These are phyloP conservation scores for Prunus fruticosa DNA, from an alignment of 306 rosid genomes.

Conservation along the genomic window DNA sequence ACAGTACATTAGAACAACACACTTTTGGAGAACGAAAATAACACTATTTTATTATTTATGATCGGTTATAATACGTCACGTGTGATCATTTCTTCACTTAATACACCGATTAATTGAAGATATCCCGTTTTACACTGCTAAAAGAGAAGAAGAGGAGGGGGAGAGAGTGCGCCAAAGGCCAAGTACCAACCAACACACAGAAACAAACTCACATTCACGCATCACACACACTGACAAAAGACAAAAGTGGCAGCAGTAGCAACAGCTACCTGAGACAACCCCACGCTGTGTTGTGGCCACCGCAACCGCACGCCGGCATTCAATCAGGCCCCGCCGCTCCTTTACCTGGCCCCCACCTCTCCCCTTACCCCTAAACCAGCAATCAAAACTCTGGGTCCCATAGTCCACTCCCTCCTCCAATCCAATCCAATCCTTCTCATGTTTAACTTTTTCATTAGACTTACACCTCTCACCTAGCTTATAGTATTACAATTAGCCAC, in stretches of 20 bases:
- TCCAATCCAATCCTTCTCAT: not conserved
- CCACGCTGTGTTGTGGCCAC: not conserved
- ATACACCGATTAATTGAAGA: too few relatives aligned
- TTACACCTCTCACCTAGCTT: not conserved
- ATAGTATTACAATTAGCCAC: not conserved
- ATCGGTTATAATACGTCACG: rapidly evolving
- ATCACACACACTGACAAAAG: slow-evolving; percentile 14
- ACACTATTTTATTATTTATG: too few relatives aligned
- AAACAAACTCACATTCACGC: not conserved
- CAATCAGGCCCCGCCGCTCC: slow-evolving; percentile 16
- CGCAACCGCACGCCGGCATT: slow-evolving; percentile 20
- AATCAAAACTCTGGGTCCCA: not conserved
- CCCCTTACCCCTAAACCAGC: not conserved
- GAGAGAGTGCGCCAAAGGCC: not conserved
- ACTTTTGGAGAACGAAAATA: rapidly evolving
- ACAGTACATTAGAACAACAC: too few relatives aligned
- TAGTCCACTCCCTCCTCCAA: not conserved
- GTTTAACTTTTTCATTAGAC: not conserved
- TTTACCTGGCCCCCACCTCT: not conserved
- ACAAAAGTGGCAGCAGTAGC: not conserved
- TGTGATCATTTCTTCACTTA: too few relatives aligned
- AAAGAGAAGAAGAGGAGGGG: too few relatives aligned
- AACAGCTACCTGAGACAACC: not conserved
- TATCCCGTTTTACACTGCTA: too few relatives aligned
- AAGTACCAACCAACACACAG: not conserved